Evolutionary conservation across 352 stramenopile species (phyloP).

Genomic region (Phytopythium boreale): DNA sequence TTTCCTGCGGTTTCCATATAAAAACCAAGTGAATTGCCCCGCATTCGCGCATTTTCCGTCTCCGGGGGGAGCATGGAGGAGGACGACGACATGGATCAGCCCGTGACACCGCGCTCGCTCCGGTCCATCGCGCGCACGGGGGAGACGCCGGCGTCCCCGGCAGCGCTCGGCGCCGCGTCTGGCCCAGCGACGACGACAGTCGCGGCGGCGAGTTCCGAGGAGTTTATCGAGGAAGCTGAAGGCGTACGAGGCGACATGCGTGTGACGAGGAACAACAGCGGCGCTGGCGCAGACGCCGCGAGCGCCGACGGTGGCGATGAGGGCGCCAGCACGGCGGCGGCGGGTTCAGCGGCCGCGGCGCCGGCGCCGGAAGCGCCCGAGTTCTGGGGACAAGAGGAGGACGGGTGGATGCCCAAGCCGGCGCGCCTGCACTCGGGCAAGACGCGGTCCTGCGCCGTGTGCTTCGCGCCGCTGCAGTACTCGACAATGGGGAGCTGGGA

Average conservation of each 20-base stretch:
- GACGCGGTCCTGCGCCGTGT: conserved; percentile 71
- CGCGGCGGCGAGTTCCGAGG: not conserved
- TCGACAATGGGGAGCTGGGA: conserved; percentile 68
- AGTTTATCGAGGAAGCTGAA: not conserved
- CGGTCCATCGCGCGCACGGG: conserved; percentile 3
- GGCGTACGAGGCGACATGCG: not conserved
- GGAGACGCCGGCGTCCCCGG: not conserved
- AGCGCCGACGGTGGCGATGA: not conserved
- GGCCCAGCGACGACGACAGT: not conserved
- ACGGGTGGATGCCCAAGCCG: conserved; percentile 85
- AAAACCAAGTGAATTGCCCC: not conserved
- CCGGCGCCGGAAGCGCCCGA: conserved; percentile 6
- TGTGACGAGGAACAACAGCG: conserved; percentile 1
- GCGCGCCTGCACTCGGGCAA: conserved; percentile 77
- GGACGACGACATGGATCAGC: conserved; percentile 1
- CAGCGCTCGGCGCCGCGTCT: not conserved
- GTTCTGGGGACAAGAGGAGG: conserved; percentile 32
- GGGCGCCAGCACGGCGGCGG: conserved; percentile 3
- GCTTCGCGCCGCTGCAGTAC: conserved; percentile 76
- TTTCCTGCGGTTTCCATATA: not conserved
- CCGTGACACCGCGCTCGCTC: conserved; percentile 6
- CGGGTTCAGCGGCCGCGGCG: conserved; percentile 1
- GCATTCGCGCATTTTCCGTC: not conserved
- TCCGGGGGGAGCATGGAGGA: not conserved
- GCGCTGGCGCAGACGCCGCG: conserved; percentile 4